phyloP scores from a whole-genome alignment of 2,329 filamentous ascomycete genomes.

The Aureobasidium sp. region DNA sequence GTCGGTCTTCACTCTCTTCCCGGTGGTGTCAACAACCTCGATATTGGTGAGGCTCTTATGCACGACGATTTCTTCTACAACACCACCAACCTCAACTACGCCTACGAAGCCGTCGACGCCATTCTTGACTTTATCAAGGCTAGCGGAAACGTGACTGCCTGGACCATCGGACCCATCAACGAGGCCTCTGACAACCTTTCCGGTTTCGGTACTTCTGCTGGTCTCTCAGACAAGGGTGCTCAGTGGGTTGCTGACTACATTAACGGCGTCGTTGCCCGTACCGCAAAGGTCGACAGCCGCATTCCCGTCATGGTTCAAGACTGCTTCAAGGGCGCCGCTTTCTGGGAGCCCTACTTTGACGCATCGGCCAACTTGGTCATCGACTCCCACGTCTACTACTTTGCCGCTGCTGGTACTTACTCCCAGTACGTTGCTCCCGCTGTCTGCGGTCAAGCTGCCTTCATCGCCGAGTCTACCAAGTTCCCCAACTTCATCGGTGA shows the following conservation, averaged over 20 bases:
- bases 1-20: constrained; percentile 30
- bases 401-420: constrained; percentile 19
- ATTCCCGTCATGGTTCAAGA: constrained; percentile 32
- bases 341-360: constrained; percentile 20
- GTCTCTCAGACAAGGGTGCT: constrained; percentile 26
- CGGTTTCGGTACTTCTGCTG: constrained; percentile 28
- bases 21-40: constrained; percentile 28
- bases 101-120: constrained; percentile 15
- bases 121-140: constrained; percentile 16
- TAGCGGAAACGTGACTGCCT: constrained; percentile 8
- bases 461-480: constrained; percentile 18
- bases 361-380: constrained; percentile 21
- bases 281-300: constrained; percentile 23
- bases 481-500: constrained; percentile 28
- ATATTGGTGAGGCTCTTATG: constrained; percentile 25
- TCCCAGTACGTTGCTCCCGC: constrained; percentile 17
- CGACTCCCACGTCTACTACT: constrained; percentile 26
- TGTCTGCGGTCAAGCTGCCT: constrained; percentile 21
- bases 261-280: constrained; percentile 23
- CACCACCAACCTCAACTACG: constrained; percentile 28
- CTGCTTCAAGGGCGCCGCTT: constrained; percentile 19
- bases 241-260: constrained; percentile 31
- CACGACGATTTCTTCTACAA: constrained; percentile 33
- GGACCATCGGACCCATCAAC: constrained; percentile 17
- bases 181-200: constrained; percentile 28